A percentile compares a stretch with the other conserved stretches of the same genome.
Evolutionary conservation across 306 rosid species (phyloP).

Genomic region (Bauhinia variegata): DNA sequence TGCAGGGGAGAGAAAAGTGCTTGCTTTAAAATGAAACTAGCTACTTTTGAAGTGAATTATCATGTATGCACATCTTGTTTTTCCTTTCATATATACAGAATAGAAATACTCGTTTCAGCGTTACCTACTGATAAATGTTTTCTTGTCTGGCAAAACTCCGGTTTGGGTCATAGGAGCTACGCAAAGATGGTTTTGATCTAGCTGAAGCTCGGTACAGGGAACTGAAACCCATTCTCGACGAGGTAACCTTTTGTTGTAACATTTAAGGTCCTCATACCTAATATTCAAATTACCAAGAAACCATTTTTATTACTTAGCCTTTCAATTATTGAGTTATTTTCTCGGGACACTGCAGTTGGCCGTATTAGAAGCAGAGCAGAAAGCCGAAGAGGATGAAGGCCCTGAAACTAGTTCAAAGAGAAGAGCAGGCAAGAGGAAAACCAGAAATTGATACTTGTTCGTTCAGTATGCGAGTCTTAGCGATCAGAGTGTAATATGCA

Average conservation of each 20-base stretch:
- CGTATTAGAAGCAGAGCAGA: slow-evolving; percentile 87
- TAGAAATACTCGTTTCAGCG: background rate
- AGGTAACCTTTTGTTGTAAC: slow-evolving; percentile 58
- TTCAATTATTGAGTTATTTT: background rate
- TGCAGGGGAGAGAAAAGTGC: too few relatives aligned
- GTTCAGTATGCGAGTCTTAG: slow-evolving; percentile 4
- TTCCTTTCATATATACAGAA: background rate
- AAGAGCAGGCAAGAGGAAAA: slow-evolving; percentile 90
- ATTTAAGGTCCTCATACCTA: background rate
- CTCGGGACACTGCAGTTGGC: slow-evolving; percentile 66
- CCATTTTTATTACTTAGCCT: slow-evolving; percentile 13
- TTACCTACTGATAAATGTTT: slow-evolving; percentile 10
- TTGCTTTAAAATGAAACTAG: background rate
- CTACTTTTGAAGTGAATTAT: background rate
- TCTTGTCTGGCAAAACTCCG: slow-evolving; percentile 26
- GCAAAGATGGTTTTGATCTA: slow-evolving; percentile 98
- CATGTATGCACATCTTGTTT: too few relatives aligned
- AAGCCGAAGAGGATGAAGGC: slow-evolving; percentile 85
- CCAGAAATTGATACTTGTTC: slow-evolving; percentile 50
- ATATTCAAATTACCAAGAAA: background rate
- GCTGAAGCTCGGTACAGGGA: slow-evolving; percentile 85
- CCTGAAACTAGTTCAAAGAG: slow-evolving; percentile 74
- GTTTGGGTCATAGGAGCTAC: slow-evolving; percentile 71
- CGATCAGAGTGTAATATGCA: slow-evolving; percentile 36
- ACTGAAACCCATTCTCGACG: slow-evolving; percentile 95